A percentile compares a stretch with the other conserved stretches of the same genome.
phyloP scores from a whole-genome alignment of 2,329 filamentous ascomycete species.

The Penicillium corylophilum region DNA sequence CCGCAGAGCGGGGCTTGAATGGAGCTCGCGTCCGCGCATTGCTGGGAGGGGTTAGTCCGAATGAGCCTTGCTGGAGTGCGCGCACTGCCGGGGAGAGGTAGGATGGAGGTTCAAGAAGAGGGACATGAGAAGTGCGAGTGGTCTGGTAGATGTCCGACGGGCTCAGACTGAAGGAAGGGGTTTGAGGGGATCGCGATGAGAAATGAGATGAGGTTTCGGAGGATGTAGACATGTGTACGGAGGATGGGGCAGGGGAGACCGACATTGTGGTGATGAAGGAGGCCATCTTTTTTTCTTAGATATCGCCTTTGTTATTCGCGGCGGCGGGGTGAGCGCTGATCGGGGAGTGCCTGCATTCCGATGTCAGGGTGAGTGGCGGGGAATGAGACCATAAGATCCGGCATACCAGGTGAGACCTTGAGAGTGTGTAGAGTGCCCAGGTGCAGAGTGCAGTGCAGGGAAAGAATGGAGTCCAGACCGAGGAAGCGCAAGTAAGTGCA shows the following conservation, averaged over 20 bases:
- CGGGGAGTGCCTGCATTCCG: conserved; percentile 28
- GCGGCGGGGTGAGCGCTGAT: conserved; percentile 20
- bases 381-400: background rate
- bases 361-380: conserved; percentile 10
- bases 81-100: conserved; percentile 37
- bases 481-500: conserved; percentile 1
- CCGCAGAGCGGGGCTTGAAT: conserved; percentile 81
- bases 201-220: conserved; percentile 22
- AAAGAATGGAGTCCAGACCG: background rate
- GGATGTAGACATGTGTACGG: conserved; percentile 31
- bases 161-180: conserved; percentile 20
- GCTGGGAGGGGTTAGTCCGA: conserved; percentile 53
- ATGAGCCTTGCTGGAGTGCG: conserved; percentile 38
- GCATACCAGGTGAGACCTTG: background rate
- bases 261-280: conserved; percentile 82
- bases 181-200: conserved; percentile 10
- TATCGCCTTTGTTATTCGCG: conserved; percentile 16
- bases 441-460: background rate
- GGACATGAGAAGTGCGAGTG: conserved; percentile 31
- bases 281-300: conserved; percentile 54
- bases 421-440: background rate
- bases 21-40: conserved; percentile 86
- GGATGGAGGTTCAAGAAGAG: conserved; percentile 33
- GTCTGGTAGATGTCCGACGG: conserved; percentile 32
- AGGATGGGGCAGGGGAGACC: conserved; percentile 49